Evolutionary conservation across 2,329 filamentous ascomycete species (phyloP).

Genomic region (Raffaelea albimanens): DNA sequence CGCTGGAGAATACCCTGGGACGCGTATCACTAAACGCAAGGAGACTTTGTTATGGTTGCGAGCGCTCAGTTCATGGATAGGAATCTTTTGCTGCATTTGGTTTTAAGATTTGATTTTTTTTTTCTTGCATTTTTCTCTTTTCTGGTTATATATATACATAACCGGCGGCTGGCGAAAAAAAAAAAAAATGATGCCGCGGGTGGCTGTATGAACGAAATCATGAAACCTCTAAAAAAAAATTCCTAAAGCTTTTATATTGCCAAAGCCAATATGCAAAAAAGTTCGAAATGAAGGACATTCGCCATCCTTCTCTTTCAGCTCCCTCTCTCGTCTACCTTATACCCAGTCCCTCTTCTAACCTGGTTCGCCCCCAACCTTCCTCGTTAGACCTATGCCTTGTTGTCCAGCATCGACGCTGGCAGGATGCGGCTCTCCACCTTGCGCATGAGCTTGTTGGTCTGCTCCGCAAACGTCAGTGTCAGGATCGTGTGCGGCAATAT

Average conservation of each 20-base stretch:
- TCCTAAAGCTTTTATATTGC: no score
- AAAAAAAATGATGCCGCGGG: no score
- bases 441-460: conserved; percentile 88
- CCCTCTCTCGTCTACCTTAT: no score
- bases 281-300: no score
- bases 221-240: no score
- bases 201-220: no score
- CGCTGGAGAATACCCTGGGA: conserved; percentile 10
- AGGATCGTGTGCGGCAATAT: conserved; percentile 94
- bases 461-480: conserved; percentile 86
- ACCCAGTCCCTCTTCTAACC: no score
- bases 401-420: conserved; percentile 20
- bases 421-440: conserved; percentile 59
- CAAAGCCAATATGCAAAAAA: no score
- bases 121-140: not conserved
- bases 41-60: conserved; percentile 64
- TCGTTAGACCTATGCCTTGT: no score
- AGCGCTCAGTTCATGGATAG: conserved; percentile 49
- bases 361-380: no score
- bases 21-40: conserved; percentile 15
- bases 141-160: not conserved
- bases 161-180: no score
- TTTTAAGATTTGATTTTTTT: not conserved
- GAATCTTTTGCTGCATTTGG: no score
- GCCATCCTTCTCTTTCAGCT: not conserved